phyloP scores from a whole-genome alignment of 225 moss, liverwort and hornwort genomes.

The Climacium dendroides region DNA sequence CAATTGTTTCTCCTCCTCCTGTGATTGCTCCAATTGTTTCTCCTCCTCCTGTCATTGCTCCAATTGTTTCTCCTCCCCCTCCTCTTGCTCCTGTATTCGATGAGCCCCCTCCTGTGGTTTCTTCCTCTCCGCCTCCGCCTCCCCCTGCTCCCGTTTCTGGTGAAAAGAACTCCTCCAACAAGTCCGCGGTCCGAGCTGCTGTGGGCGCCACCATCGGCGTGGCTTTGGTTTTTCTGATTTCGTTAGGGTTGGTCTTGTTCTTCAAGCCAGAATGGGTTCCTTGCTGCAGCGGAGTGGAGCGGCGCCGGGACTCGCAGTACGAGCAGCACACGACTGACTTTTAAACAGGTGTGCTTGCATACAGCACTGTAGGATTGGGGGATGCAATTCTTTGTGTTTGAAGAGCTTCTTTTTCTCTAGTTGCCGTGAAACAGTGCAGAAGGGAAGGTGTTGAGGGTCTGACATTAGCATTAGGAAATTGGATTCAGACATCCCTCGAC shows the following conservation, averaged over 20 bases:
- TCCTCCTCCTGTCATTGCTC: not conserved
- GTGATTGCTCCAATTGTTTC: not conserved
- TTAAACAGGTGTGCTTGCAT: not conserved
- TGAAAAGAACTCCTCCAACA: not conserved
- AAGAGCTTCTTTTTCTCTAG: not conserved
- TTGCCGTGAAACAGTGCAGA: not conserved
- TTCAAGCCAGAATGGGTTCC: conserved; percentile 39
- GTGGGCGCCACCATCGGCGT: conserved; percentile 24
- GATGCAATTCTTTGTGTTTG: not conserved
- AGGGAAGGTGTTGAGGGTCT: not conserved
- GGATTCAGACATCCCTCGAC: not conserved
- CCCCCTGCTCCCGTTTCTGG: not conserved
- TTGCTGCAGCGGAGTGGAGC: conserved; percentile 23
- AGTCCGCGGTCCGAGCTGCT: conserved; percentile 14
- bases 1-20: not conserved
- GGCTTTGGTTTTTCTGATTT: conserved; percentile 1
- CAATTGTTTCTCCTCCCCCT: not conserved
- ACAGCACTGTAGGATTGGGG: not conserved
- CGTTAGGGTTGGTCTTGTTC: conserved; percentile 6
- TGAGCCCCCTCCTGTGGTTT: not conserved
- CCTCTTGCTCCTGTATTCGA: not conserved
- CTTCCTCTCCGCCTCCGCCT: not conserved
- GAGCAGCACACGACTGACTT: conserved; percentile 27
- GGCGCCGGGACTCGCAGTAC: conserved; percentile 12
- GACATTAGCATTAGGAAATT: not conserved